A percentile compares a stretch with the other conserved stretches of the same genome.
phyloP scores from a whole-genome alignment of 2,329 filamentous ascomycete genomes.

The Sarocladiaceae sp. region DNA sequence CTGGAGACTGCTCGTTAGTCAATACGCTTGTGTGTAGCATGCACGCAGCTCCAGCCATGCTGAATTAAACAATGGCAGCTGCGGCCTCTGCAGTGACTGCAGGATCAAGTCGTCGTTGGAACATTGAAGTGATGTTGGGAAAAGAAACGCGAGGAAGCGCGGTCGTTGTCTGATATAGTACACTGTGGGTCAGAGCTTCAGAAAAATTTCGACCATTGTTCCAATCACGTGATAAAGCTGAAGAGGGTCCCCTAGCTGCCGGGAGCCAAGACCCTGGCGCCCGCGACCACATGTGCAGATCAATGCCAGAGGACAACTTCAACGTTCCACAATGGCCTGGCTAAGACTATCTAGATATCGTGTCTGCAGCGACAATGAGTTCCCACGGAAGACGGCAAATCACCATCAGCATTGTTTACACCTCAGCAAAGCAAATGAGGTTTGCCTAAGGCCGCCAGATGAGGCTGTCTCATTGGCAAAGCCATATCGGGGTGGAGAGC shows the following conservation, averaged over 20 bases:
- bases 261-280: constrained; percentile 7
- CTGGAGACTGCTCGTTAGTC: background rate
- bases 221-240: background rate
- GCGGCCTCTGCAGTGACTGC: background rate
- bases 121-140: background rate
- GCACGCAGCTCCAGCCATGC: background rate
- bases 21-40: background rate
- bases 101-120: background rate
- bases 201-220: constrained; percentile 5
- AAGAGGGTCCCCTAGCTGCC: constrained; percentile 3
- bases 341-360: no score
- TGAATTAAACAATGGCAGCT: background rate
- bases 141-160: constrained; percentile 5
- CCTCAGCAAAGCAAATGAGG: background rate
- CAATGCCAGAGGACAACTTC: background rate
- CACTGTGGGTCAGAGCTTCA: background rate
- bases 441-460: constrained; percentile 4
- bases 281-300: background rate
- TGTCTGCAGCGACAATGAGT: no score
- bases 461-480: constrained; percentile 9
- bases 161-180: constrained; percentile 1
- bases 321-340: background rate
- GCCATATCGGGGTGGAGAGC: background rate
- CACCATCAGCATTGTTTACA: no score
- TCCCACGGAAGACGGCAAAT: no score